Evolutionary conservation across 2,329 filamentous ascomycete species (phyloP), one percentile per base, ranked within the genome.

Genomic region (Calonectria ilicicola): DNA sequence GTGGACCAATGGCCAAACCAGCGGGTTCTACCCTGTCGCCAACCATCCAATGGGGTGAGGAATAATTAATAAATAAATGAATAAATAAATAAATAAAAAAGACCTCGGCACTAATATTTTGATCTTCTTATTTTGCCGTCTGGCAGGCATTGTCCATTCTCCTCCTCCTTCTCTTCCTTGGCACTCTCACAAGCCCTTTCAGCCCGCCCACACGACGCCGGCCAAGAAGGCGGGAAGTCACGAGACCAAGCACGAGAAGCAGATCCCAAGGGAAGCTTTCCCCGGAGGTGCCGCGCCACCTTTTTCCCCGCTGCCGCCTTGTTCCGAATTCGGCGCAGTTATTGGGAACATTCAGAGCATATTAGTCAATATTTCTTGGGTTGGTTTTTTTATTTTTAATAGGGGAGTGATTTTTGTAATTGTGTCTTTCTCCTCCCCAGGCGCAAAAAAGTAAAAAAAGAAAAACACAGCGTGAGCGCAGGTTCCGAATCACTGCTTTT

Each of bases 1-100:
- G 17, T 60, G 65, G 65, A 53, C 70, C 66, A 72, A 72, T 72
- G 35, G 70, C 66, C 65, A 60, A 5, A 42, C 47, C 32, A 35
- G 70, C 66, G 66, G 62, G 51, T 58, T 56, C 58, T 40, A 26
- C 40, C 51, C 42, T 27, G 40, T 19, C 32, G 65, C 65, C 53
- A 46, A 23, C 17, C 44, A 21, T 29, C 49, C n/a, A 51, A 49
- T 56, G 32, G 5, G 58, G 10, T 35, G 32, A 35, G 10, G 32
- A 2, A 35, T 35, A 29, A 19, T 32, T 19, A 44, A 29, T 4
- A 9, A 38, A n/a, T n/a, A n/a, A n/a, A n/a, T n/a, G n/a, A n/a
- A n/a, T n/a, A n/a, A n/a, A n/a, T n/a, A n/a, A n/a, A n/a, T n/a
- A n/a, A n/a, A n/a, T n/a, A n/a, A n/a, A n/a, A 35, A 51, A 23